Percentiles rank a stretch among this genome's conserved stretches.
phyloP scores from a whole-genome alignment of 106 monocot genomes.

The Alisma plantagoaquatica region DNA sequence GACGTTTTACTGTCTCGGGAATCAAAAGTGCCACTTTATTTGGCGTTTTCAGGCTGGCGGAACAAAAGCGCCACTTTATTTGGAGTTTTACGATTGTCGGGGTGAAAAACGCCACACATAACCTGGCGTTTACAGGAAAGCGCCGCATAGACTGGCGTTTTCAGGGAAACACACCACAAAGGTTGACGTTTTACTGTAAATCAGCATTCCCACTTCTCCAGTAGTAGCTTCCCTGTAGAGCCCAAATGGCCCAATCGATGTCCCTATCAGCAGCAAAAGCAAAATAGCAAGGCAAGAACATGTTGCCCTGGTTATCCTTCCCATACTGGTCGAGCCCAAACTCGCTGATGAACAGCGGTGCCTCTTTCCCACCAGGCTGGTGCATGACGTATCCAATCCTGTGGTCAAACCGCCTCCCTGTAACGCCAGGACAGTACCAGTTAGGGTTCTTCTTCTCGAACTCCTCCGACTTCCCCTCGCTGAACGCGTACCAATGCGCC shows the following conservation, averaged over 20 bases:
- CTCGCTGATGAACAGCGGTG: slow-evolving; percentile 37
- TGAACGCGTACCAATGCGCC: slow-evolving; percentile 32
- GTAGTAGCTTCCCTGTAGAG: too few species aligned
- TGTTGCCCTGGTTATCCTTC: slow-evolving; percentile 10
- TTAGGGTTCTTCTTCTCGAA: slow-evolving; percentile 16
- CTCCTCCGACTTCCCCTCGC: slow-evolving; percentile 5
- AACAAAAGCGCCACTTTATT: too few species aligned
- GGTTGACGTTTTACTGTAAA: too few species aligned
- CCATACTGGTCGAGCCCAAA: slow-evolving; percentile 28
- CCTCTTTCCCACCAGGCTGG: not conserved
- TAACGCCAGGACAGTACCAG: slow-evolving; percentile 8
- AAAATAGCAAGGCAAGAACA: slow-evolving; percentile 23
- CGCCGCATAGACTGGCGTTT: too few species aligned
- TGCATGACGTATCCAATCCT: slow-evolving; percentile 17
- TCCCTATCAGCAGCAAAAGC: slow-evolving; percentile 24
- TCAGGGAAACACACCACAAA: too few species aligned
- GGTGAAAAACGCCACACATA: too few species aligned
- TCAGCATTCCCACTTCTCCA: slow-evolving; percentile 12
- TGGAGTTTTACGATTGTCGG: too few species aligned
- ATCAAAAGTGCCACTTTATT: too few species aligned
- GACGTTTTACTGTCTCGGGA: too few species aligned
- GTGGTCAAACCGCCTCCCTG: slow-evolving; percentile 12
- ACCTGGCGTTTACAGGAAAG: too few species aligned
- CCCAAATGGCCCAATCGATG: slow-evolving; percentile 35
- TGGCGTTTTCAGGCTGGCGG: too few species aligned